Percentiles rank a stretch among this genome's conserved stretches.
Conservation (phyloP, 2,329 filamentous ascomycete genomes). For the Apiospora malaysiana region DNA sequence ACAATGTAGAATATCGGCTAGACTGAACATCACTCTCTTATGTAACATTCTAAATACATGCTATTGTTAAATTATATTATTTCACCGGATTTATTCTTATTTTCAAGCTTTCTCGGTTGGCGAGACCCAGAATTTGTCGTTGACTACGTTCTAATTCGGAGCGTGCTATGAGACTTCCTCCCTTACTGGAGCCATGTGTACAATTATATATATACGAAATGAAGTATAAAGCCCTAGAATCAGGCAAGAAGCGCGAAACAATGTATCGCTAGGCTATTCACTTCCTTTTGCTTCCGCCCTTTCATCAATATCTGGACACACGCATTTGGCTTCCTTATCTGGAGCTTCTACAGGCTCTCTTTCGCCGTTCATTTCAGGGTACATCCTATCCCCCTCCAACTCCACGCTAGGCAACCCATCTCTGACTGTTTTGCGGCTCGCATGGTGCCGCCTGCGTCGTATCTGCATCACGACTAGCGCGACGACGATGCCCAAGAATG, state of each 20-base stretch:
- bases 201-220: too few relatives aligned
- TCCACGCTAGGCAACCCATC: background rate
- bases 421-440: background rate
- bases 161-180: too few relatives aligned
- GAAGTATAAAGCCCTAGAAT: background rate
- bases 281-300: background rate
- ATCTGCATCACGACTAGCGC: background rate
- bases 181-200: too few relatives aligned
- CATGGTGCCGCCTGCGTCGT: background rate
- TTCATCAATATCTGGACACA: background rate
- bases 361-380: background rate
- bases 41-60: background rate
- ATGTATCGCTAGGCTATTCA: background rate
- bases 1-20: too few relatives aligned
- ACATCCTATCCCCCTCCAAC: background rate
- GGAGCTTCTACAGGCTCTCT: background rate
- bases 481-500: background rate
- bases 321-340: background rate
- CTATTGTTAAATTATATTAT: background rate
- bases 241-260: rapidly evolving
- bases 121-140: too few relatives aligned
- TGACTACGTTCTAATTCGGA: too few relatives aligned
- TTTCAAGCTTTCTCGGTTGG: too few relatives aligned
- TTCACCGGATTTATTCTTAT: too few relatives aligned
- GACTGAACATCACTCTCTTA: background rate